Conservation (phyloP, 75 land plant species). For the Isoetes taiwanensis region DNA sequence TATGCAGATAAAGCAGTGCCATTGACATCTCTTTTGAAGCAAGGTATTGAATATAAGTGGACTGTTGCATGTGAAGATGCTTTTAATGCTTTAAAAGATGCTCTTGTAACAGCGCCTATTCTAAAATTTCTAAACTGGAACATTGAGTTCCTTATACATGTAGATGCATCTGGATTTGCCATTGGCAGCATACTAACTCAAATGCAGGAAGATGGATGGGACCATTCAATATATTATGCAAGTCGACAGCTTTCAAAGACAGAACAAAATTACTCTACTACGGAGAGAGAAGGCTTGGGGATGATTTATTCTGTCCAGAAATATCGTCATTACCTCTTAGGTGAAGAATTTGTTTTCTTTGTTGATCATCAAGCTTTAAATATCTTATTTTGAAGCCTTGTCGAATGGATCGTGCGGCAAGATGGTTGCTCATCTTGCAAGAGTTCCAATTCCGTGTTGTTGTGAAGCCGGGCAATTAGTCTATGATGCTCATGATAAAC, state of each 20-base stretch:
- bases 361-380: slow-evolving; percentile 11
- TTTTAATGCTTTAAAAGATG: not conserved
- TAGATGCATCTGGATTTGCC: slow-evolving; percentile 5
- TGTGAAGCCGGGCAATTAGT: not conserved
- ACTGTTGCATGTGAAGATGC: not conserved
- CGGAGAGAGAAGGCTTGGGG: not conserved
- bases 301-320: slow-evolving; percentile 6
- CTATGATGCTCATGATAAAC: too few relatives aligned
- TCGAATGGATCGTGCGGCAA: not conserved
- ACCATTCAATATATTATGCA: not conserved
- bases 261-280: not conserved
- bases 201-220: not conserved
- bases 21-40: not conserved
- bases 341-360: not conserved
- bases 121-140: not conserved
- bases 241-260: not conserved
- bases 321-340: slow-evolving; percentile 16
- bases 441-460: slow-evolving; percentile 5
- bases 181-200: slow-evolving; percentile 8
- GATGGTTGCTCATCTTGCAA: slow-evolving; percentile 3
- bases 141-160: not conserved
- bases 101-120: slow-evolving; percentile 4
- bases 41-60: not conserved
- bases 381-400: slow-evolving; percentile 2
- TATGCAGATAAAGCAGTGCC: slow-evolving; percentile 6